Base-by-base conservation (phyloP, 176 grass and related monocot genomes). In the Hordeum vulgare region DNA sequence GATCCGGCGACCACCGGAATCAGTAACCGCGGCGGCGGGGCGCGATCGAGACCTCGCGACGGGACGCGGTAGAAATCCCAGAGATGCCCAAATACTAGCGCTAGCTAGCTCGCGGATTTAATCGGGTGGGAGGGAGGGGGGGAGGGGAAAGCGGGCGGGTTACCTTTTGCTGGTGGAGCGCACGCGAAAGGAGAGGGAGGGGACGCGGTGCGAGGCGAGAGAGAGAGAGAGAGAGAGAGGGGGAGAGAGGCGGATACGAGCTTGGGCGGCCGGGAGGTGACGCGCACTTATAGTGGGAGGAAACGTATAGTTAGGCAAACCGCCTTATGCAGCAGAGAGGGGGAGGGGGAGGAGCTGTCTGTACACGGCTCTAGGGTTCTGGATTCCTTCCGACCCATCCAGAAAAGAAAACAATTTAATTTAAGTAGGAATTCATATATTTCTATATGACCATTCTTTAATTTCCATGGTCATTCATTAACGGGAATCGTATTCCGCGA, bases 331-430 rank as follows among this genome's bases (percentile, higher is more conserved):
- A 25, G n/a, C 2, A 10, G 59, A 49, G 10, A 39, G 2, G 9
- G 51, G 21, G 53, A 9, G 53, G 2, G 40, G 40, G 39, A 39
- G 37, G 39, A 40, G 15, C n/a, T n/a, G n/a, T n/a, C 51, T 70
- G 29, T 51, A 45, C 66, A 83, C 81, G 66, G 1, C 59, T 74
- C 29, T 64, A 4, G 3, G 10, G 54, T 21, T 79, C 66, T 65
- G 9, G 75, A 88, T 84, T 44, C 75, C 21, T 80, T 58, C 81
- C 75, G 86, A 80, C 75, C 75, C 18, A 58, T 79, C 75, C 25
- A 33, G 31, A 33, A 4, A 3, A 33, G 3, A n/a, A n/a, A n/a
- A n/a, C n/a, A n/a, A n/a, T n/a, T n/a, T n/a, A n/a, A n/a, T n/a
- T n/a, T n/a, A n/a, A n/a, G n/a, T n/a, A n/a, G n/a, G n/a, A n/a